Conservation (phyloP, 139 green algal genomes). For the Ettlia oleoabundans region DNA sequence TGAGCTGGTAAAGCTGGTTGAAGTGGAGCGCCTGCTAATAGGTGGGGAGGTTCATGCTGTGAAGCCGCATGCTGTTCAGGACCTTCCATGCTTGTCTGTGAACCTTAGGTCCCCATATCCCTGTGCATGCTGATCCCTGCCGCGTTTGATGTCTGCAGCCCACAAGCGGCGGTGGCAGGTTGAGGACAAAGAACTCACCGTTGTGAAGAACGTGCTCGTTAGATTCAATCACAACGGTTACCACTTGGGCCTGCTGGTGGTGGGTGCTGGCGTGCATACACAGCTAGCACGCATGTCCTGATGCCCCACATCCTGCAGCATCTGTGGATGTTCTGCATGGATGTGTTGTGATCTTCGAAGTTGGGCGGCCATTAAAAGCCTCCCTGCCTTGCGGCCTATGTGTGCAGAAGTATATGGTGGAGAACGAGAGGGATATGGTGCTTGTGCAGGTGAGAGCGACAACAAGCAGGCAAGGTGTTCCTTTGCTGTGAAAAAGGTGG, state of each 20-base stretch:
- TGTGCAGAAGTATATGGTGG: background rate
- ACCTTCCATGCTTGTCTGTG: too few relatives aligned
- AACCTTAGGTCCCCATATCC: background rate
- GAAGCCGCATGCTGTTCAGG: too few relatives aligned
- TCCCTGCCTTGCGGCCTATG: too few relatives aligned
- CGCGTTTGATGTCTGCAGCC: background rate
- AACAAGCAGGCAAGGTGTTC: too few relatives aligned
- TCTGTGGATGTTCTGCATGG: too few relatives aligned
- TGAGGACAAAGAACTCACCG: background rate
- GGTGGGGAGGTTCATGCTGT: too few relatives aligned
- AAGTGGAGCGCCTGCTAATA: slow-evolving; percentile 11
- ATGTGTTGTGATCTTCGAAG: too few relatives aligned
- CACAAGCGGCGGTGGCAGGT: background rate
- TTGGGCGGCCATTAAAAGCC: too few relatives aligned
- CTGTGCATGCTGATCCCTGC: background rate
- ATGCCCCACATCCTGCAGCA: too few relatives aligned
- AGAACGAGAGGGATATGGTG: background rate
- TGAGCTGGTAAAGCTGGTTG: slow-evolving; percentile 4
- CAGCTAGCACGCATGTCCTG: too few relatives aligned
- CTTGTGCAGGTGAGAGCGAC: background rate
- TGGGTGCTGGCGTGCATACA: too few relatives aligned
- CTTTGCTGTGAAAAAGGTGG: too few relatives aligned
- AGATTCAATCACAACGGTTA: background rate
- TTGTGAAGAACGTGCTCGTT: background rate
- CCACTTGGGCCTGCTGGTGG: background rate